Percentiles rank a stretch among this genome's conserved stretches.
Conservation (phyloP, 345 rosid species). For the Camelina neglecta region DNA sequence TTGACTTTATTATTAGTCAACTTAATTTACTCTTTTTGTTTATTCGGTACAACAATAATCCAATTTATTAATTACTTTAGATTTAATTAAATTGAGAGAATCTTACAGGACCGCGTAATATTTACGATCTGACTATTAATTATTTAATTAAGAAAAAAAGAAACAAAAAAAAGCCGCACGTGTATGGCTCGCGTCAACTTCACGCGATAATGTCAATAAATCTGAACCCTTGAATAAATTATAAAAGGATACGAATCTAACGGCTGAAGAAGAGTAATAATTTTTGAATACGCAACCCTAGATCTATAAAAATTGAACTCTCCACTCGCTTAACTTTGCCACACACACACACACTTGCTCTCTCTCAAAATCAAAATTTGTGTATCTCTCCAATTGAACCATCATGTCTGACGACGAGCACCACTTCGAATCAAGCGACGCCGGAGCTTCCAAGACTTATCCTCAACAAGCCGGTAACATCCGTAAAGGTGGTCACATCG, state of each 20-base stretch:
- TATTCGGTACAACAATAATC: not conserved
- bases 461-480: constrained; percentile 50
- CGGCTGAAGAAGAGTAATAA: no score
- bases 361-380: no score
- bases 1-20: not conserved
- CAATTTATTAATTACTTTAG: not conserved
- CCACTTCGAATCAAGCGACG: constrained; percentile 48
- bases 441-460: constrained; percentile 51
- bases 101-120: not conserved
- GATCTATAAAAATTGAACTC: no score
- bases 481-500: constrained; percentile 50
- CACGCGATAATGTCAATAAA: constrained; percentile 29
- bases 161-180: constrained; percentile 3
- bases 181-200: constrained; percentile 12
- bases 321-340: no score
- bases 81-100: not conserved
- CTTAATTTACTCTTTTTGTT: not conserved
- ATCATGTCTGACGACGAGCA: constrained; percentile 53
- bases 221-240: constrained; percentile 16
- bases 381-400: not conserved
- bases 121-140: constrained; percentile 5
- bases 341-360: no score
- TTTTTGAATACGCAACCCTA: no score
- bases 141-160: not conserved
- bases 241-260: no score